Evolutionary conservation across 2,329 filamentous ascomycete genomes (phyloP), one percentile per base, ranked within the genome.

Genomic region (Sporothrix dimorphospora): DNA sequence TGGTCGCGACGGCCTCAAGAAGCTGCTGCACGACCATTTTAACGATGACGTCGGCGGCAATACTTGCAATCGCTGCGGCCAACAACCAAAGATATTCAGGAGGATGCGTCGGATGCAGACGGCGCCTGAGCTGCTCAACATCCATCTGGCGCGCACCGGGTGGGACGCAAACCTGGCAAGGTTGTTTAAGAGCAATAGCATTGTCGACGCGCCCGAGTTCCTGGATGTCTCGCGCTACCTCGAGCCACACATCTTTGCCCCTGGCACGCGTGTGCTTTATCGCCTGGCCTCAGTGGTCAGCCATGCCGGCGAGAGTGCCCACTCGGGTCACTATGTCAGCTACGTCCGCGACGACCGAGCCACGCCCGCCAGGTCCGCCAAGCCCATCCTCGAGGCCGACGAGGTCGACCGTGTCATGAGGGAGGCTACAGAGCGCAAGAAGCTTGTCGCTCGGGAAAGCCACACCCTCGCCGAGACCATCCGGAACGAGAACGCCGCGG

Each of bases 211-310:
- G 16, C 68, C 71, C 27, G 72, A 73, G 69, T 71, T 57, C 27
- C 55, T 76, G n/a, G 75, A 76, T 45, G 69, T 76, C 12, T 68
- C 73, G 40, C 67, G 34, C 12, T 75, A 68, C 67, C 71, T 76
- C 1, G 74, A 75, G 70, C 74, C 63, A 14, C 70, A 73, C 47
- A 66, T 71, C 34, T 74, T 65, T 12, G 72, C 55, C 12, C 49
- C 49, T 1, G 63, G 66, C 30, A 71, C 71, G 49, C 63, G 55
- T 4, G 57, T 76, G 3, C 3, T 74, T 1, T 76, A 76, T 71
- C 73, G 73, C 2, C 72, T 76, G 30, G 38, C 49, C 4, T 51
- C 75, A 8, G 72, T 76, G 12, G 53, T 76, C 51, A 71, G 72
- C 65, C 74, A 75, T 49, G 11, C 0, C 4, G 74, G 74, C 49